These are phyloP conservation scores for Miscanthus lutarioriparius DNA, from an alignment of 176 grass and related monocot genomes.

Conservation along the genomic window DNA sequence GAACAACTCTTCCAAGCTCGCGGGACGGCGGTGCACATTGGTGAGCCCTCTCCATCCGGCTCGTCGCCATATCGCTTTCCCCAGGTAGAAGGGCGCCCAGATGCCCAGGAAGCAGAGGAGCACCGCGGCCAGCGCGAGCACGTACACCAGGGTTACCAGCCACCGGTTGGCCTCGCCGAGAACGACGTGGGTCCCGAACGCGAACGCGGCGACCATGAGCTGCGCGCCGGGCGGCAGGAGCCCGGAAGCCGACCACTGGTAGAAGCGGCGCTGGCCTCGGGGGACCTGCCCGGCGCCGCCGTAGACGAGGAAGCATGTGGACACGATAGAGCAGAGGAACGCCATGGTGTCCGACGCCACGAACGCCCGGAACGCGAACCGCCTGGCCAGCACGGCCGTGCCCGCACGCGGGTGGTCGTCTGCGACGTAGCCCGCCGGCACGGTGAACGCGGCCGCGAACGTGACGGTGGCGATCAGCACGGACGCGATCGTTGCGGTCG, in stretches of 20 bases:
- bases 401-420: not conserved
- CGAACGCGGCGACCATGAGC: conserved; percentile 12
- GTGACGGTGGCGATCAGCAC: conserved; percentile 42
- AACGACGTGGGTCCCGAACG: not conserved
- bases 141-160: not conserved
- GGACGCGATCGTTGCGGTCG: not conserved
- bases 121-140: not conserved
- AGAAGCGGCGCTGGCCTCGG: not conserved
- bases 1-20: not conserved
- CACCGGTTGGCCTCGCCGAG: not conserved
- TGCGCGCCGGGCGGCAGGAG: not conserved
- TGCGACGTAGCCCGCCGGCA: conserved; percentile 27
- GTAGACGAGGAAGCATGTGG: conserved; percentile 8
- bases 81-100: not conserved
- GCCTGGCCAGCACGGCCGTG: not conserved
- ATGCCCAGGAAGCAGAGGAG: not conserved
- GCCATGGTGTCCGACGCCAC: conserved; percentile 5
- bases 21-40: not conserved
- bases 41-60: not conserved
- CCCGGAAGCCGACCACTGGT: not conserved
- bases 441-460: conserved; percentile 33
- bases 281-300: not conserved
- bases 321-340: conserved; percentile 5
- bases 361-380: conserved; percentile 34
- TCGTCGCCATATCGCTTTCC: conserved; percentile 3